Base-by-base conservation (phyloP, 139 green algal species). In the Axilococcus clingmanii region DNA sequence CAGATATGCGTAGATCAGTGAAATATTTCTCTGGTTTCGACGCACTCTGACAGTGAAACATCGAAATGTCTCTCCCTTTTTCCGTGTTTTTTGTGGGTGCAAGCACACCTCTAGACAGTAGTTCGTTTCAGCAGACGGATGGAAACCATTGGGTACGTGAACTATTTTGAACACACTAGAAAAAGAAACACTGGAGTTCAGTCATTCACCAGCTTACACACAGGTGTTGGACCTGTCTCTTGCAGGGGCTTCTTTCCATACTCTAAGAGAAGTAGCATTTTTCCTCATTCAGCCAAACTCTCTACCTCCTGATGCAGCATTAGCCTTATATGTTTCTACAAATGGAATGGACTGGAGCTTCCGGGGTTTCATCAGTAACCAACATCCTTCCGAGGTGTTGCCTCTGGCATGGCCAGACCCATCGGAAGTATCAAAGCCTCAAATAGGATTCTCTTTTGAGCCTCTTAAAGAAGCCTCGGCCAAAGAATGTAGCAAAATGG, bases 401-500 rank as follows among this genome's bases (percentile, higher is more conserved):
- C 60, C 60, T 16, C 40, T 68, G 7, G 53, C 46, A 38, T 68
- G 51, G 51, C 52, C 52, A 15, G 60, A 63, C 17, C 52, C 49
- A 9, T 20, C 34, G 20, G 8, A 7, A 24, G 52, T 28, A 31
- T 20, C 22, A n/a, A 32, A 15, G 23, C 31, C 36, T 19, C 6
- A 40, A 2, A 52, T 65, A 40, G 57, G 57, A 11, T 31, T 65
- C 9, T 48, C 30, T 5, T 16, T 57, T 12, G 57, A 65, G 30
- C n/a, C 31, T 3, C 33, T 65, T 44, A 45, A 45, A 15, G 63
- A 80, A 29, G 31, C 70, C 15, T 25, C 36, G 8, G 33, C 40
- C 4, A 72, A 72, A 37, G 67, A 78, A 44, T 50, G 57, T 37
- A 38, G 28, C 28, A 57, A 68, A 27, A 32, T 81, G 22, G 77